A percentile compares a stretch with the other conserved stretches of the same genome.
These are phyloP conservation scores for Nicotiana obtusifolia DNA, from an alignment of 257 asterid genomes.

Conservation along the genomic window DNA sequence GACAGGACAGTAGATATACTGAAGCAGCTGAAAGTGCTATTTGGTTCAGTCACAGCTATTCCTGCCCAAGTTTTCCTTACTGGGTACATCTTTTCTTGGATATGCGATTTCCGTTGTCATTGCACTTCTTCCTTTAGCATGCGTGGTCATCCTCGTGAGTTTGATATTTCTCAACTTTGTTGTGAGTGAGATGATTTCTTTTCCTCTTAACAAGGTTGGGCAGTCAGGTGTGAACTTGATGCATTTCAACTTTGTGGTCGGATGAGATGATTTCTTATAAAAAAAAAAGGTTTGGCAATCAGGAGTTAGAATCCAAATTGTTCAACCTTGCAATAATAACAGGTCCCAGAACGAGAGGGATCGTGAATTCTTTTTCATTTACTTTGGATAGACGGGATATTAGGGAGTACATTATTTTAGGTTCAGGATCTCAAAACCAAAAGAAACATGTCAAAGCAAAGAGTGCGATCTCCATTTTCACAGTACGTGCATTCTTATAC, in stretches of 20 bases:
- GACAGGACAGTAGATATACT: conserved; percentile 64
- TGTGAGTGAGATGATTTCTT: neutral
- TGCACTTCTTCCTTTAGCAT: neutral
- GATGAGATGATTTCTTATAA: neutral
- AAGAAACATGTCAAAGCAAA: neutral
- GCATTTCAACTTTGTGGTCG: neutral
- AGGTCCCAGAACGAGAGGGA: neutral
- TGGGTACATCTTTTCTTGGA: conserved; percentile 42
- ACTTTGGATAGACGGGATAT: conserved; percentile 3
- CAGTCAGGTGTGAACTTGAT: neutral
- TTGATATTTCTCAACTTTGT: neutral
- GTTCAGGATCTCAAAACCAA: conserved; percentile 4
- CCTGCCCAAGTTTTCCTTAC: conserved; percentile 62
- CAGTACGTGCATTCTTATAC: neutral
- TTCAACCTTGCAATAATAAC: neutral
- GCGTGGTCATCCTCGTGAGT: neutral
- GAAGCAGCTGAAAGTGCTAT: conserved; percentile 61
- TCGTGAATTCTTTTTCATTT: neutral
- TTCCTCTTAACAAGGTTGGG: neutral
- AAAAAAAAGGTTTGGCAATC: neutral
- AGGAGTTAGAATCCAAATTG: neutral
- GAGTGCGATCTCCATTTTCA: neutral
- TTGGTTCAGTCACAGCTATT: conserved; percentile 50
- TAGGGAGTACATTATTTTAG: neutral
- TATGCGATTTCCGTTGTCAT: conserved; percentile 4